Percentiles rank a stretch among this genome's conserved stretches.
Conservation (phyloP, 2,329 filamentous ascomycete genomes). For the Chaetomium olivaceum region DNA sequence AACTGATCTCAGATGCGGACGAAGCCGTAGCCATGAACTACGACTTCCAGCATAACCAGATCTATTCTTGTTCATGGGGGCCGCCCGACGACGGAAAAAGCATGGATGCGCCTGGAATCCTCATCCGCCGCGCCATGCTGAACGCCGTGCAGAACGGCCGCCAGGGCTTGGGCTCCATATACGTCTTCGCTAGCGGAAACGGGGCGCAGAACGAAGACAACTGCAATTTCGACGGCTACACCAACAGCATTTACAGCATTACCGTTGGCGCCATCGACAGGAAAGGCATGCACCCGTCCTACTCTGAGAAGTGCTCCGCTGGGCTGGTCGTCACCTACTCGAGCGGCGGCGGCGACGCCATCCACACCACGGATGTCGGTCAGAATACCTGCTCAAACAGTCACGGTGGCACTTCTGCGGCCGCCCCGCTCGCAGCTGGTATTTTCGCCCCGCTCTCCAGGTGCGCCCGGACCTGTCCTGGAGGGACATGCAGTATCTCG, state of each 20-base stretch:
- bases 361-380: slow-evolving; percentile 96
- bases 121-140: slow-evolving; percentile 88
- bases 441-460: slow-evolving; percentile 82
- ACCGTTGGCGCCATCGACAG: slow-evolving; percentile 92
- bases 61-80: slow-evolving; percentile 99
- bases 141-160: slow-evolving; percentile 90
- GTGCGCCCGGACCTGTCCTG: slow-evolving; percentile 84
- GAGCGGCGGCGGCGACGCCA: slow-evolving; percentile 82
- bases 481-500: slow-evolving; percentile 93
- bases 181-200: slow-evolving; percentile 95
- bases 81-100: slow-evolving; percentile 89
- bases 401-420: slow-evolving; percentile 96
- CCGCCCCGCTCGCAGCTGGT: slow-evolving; percentile 87
- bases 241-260: slow-evolving; percentile 98
- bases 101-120: slow-evolving; percentile 89
- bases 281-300: slow-evolving; percentile 85
- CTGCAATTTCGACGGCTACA: slow-evolving; percentile 99
- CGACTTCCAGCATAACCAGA: slow-evolving; percentile 85
- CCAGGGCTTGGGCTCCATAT: slow-evolving; percentile 80
- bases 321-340: slow-evolving; percentile 96
- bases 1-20: slow-evolving; percentile 85
- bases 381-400: slow-evolving; percentile 71
- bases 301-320: slow-evolving; percentile 94
- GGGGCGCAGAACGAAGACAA: slow-evolving; percentile 86
- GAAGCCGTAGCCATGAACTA: slow-evolving; percentile 93